phyloP scores from a whole-genome alignment of 352 stramenopile species.

The Globisporangium spinosum region DNA sequence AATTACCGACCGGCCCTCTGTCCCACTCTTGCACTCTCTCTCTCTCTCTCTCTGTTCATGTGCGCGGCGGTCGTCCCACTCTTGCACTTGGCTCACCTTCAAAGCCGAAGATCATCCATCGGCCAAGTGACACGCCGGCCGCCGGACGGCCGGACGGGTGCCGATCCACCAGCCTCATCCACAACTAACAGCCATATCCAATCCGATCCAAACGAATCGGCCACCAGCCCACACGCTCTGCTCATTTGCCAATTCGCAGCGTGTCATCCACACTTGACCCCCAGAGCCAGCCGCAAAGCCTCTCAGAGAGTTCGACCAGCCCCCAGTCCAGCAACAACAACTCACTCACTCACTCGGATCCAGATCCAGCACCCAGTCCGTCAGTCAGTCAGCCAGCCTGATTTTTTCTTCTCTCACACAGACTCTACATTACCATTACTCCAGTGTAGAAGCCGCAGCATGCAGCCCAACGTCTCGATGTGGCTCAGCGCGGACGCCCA shows the following conservation, averaged over 20 bases:
- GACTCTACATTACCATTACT: background rate
- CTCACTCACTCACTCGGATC: background rate
- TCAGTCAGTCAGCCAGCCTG: background rate
- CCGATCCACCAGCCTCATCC: background rate
- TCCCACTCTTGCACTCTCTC: slow-evolving; percentile 5
- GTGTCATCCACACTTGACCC: background rate
- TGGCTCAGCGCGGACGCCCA: slow-evolving; percentile 4
- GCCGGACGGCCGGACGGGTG: background rate
- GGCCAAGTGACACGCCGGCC: slow-evolving; percentile 7
- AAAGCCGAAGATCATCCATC: background rate
- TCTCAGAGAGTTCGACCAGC: background rate
- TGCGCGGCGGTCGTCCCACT: slow-evolving; percentile 9
- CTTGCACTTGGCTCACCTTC: slow-evolving; percentile 8
- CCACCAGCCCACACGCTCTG: background rate
- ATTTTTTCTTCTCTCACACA: background rate
- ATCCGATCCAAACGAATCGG: background rate
- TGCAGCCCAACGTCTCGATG: slow-evolving; percentile 9
- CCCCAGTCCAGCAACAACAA: background rate
- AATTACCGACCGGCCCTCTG: background rate
- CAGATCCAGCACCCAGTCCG: slow-evolving; percentile 1
- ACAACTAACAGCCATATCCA: background rate
- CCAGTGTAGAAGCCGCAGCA: background rate
- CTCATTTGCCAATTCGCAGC: slow-evolving; percentile 14
- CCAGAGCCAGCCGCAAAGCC: background rate
- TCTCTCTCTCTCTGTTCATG: background rate